A percentile compares a stretch with the other conserved stretches of the same genome.
phyloP scores from a whole-genome alignment of 495 filamentous ascomycete genomes.

The Durotheca rogersii region DNA sequence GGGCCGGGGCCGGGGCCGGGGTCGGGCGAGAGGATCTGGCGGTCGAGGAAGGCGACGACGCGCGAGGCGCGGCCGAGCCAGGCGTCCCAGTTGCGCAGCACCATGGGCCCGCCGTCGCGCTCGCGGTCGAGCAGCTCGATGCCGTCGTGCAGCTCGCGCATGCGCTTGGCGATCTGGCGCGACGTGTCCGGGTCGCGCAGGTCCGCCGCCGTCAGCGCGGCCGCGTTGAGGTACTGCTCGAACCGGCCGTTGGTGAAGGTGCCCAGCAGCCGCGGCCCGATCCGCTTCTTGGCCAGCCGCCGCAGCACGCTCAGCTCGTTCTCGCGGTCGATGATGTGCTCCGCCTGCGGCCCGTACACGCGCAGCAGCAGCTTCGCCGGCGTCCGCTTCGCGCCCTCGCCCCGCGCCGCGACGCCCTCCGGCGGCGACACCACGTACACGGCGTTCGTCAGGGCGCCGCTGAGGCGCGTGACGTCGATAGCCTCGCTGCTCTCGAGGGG shows the following conservation, averaged over 20 bases:
- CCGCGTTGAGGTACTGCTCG: constrained; percentile 86
- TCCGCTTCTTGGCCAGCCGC: constrained; percentile 84
- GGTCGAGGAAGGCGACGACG: constrained; percentile 74
- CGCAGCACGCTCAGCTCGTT: constrained; percentile 84
- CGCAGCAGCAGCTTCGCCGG: constrained; percentile 78
- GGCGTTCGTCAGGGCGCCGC: constrained; percentile 92
- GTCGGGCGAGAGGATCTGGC: constrained; percentile 50
- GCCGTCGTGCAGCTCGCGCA: constrained; percentile 93
- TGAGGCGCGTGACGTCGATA: constrained; percentile 81
- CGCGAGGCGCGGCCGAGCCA: constrained; percentile 82
- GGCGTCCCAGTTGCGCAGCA: constrained; percentile 93
- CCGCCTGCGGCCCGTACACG: constrained; percentile 93
- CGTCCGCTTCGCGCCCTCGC: constrained; percentile 38
- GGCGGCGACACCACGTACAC: constrained; percentile 93
- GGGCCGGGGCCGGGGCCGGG: constrained; percentile 25
- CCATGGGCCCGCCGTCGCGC: constrained; percentile 71
- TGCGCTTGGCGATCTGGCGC: constrained; percentile 94
- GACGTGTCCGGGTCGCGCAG: constrained; percentile 80
- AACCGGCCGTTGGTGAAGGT: constrained; percentile 97
- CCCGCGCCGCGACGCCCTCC: constrained; percentile 46
- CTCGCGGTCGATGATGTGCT: constrained; percentile 92
- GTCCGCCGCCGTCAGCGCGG: constrained; percentile 72
- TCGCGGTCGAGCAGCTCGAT: constrained; percentile 82
- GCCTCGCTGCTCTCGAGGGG: constrained; percentile 62
- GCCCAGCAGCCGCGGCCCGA: constrained; percentile 88